phyloP scores from a whole-genome alignment of 129 eudicot genomes.

The Centella asiatica region DNA sequence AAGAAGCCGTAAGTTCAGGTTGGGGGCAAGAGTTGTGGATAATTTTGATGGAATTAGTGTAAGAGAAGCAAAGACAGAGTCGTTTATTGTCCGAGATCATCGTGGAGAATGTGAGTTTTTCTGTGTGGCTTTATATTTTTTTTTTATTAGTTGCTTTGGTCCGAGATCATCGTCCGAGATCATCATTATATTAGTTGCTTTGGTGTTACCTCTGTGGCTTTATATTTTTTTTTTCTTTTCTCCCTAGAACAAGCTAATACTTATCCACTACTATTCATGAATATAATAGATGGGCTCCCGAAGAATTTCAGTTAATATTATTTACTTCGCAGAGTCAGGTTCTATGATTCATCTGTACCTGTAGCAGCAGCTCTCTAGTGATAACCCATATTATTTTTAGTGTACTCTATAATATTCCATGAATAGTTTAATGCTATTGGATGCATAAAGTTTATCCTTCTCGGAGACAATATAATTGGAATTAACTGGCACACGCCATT shows the following conservation, averaged over 20 bases:
- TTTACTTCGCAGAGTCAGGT: neutral
- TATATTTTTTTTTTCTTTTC: neutral
- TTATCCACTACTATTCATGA: no score
- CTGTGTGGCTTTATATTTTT: neutral
- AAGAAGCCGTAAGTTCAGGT: conserved; percentile 87
- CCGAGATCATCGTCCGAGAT: no score
- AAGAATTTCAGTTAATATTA: no score
- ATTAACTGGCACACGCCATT: neutral
- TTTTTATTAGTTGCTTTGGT: neutral
- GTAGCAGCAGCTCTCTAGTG: no score
- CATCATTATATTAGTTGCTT: neutral
- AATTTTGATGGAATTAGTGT: conserved; percentile 55
- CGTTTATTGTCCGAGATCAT: conserved; percentile 84
- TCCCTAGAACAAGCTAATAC: neutral
- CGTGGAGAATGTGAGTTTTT: conserved; percentile 91
- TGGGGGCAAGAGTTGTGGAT: conserved; percentile 68
- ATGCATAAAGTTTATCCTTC: no score
- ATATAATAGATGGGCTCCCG: neutral
- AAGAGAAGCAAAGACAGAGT: conserved; percentile 86
- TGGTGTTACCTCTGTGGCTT: neutral
- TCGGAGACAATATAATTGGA: no score
- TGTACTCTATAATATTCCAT: no score
- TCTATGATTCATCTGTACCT: neutral
- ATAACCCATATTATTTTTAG: no score
- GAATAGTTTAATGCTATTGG: no score